Base-by-base conservation (phyloP, 2,329 filamentous ascomycete genomes). In the Fusarium protoensiforme region DNA sequence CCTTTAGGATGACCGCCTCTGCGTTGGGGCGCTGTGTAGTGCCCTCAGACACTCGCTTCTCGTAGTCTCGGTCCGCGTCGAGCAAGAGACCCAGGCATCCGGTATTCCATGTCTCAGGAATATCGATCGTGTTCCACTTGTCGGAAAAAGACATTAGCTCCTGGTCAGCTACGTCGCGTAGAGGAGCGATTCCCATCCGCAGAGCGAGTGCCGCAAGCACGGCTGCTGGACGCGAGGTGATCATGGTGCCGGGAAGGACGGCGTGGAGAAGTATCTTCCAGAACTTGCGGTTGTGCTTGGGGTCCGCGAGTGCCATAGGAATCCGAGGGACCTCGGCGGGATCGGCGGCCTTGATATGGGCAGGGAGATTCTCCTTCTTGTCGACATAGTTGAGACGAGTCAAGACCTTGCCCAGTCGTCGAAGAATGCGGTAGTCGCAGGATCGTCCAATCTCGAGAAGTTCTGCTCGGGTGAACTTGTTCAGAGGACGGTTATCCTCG, bases 381-480 rank as follows among this genome's bases (percentile, higher is more conserved):
- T 80, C 75, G 8, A 85, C 83, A 68, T 85, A 87, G 2, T 83
- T 85, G 6, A 88, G 73, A 6, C 81, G 83, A 0, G 86, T 87
- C 13, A 89, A 78, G 7, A 87, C 82, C 33, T 80, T 82, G 9
- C 87, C 85, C 2, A 89, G 79, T 0, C 86, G 83, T 14, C 83
- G 83, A 2, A 88, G 81, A 57, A 88, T 85, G 4, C 79, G 80
- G 58, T 83, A 80, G 59, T 88, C 83, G 73, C 87, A 89, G 0
- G 86, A 88, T 14, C 86, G 81, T 9, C 85, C 85, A 66, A 89
- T 87, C 64, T 88, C 87, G 1, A 88, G 79, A 13, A 88, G 81
- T 58, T 88, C 86, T 1, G 80, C 81, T 13, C 85, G 82, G 2
- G 83, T 83, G 64, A 88, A 84, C 4, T 79, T 66, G 8, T 81